Evolutionary conservation across 768 basidiomycete genomes (phyloP).

Genomic region (Dentipellis fragilis): DNA sequence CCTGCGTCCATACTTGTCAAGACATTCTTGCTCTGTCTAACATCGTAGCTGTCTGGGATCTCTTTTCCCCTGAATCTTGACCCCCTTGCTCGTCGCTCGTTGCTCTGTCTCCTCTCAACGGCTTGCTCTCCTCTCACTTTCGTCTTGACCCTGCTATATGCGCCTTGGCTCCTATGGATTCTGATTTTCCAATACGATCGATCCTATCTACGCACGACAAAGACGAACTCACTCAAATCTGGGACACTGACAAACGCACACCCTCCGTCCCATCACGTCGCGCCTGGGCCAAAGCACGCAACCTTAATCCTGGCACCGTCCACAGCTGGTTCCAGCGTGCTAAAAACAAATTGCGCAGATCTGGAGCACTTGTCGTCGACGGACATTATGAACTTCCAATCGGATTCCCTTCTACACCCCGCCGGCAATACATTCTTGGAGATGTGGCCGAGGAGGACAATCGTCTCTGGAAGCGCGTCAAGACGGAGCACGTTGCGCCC

Average conservation of each 20-base stretch:
- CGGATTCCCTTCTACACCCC: too few species aligned
- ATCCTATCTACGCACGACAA: not conserved
- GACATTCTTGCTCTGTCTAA: not conserved
- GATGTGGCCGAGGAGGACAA: not conserved
- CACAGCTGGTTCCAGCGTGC: constrained; percentile 3
- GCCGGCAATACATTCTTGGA: too few species aligned
- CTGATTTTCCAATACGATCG: not conserved
- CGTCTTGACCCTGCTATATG: too few species aligned
- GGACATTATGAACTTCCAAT: not conserved
- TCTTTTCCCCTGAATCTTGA: not conserved
- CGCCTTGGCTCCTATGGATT: too few species aligned
- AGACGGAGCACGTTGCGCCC: not conserved
- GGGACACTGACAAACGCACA: constrained; percentile 2
- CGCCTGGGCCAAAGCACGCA: constrained; percentile 1
- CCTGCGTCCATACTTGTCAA: not conserved
- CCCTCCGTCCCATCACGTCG: constrained; percentile 4
- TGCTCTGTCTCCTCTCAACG: not conserved
- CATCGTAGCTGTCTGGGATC: not conserved
- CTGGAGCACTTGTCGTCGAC: not conserved
- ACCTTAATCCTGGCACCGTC: not conserved
- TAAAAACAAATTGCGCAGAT: not conserved
- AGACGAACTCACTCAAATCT: constrained; percentile 2
- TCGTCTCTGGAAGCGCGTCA: not conserved
- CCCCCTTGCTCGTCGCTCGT: not conserved
- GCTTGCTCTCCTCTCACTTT: not conserved